These are phyloP conservation scores for Sugiyamaella boreocaroliniensis DNA, from an alignment of 805 yeast species.

Conservation along the genomic window DNA sequence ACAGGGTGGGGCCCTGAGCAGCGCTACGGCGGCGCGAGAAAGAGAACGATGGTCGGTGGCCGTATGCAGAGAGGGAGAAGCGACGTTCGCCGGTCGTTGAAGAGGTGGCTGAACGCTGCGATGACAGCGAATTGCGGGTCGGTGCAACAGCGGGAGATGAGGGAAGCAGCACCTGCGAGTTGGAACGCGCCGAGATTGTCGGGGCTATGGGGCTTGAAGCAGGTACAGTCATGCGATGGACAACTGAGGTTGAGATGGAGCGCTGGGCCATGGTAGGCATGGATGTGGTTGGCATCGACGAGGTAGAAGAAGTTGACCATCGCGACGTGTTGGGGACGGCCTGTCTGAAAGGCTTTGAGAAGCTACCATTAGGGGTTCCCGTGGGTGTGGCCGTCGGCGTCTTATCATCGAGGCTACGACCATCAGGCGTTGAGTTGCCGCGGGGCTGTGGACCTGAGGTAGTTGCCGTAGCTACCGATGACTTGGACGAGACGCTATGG, in stretches of 20 bases:
- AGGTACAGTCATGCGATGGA: neutral
- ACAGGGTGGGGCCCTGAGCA: neutral
- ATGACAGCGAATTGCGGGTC: conserved; percentile 8
- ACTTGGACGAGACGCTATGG: neutral
- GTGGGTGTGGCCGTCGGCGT: neutral
- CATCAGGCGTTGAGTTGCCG: neutral
- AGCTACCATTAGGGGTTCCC: neutral
- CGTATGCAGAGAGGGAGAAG: conserved; percentile 7
- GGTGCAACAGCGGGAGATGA: neutral
- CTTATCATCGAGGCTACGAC: neutral
- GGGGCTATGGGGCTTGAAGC: neutral
- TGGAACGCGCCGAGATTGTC: neutral
- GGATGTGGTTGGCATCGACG: neutral
- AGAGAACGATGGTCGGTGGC: conserved; percentile 15
- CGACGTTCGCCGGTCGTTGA: conserved; percentile 2
- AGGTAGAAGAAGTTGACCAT: neutral
- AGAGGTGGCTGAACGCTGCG: conserved; percentile 7
- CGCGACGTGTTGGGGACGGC: neutral
- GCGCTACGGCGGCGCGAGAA: conserved; percentile 15
- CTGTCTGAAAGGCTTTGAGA: neutral
- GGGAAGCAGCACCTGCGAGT: conserved; percentile 2
- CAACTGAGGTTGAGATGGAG: neutral
- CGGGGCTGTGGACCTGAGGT: neutral
- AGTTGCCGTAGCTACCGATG: conserved; percentile 2
- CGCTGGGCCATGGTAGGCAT: neutral